Percentiles rank a stretch among this genome's conserved stretches.
Conservation (phyloP, 192 early-diverging fungal genomes). For the Coemansia sp. region DNA sequence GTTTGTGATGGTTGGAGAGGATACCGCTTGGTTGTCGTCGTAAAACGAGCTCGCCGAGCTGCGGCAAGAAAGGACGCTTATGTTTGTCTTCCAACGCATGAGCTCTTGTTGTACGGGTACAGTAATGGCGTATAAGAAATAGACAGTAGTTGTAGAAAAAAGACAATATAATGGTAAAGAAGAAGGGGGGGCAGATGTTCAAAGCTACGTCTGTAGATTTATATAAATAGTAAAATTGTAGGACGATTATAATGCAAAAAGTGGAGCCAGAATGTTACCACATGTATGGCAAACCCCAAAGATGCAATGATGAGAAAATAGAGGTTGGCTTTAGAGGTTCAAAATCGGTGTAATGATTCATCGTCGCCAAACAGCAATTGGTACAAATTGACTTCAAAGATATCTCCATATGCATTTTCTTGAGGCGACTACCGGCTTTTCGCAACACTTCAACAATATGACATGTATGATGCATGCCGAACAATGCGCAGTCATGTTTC, state of each 20-base stretch:
- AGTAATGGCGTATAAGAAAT: background rate
- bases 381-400: background rate
- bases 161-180: background rate
- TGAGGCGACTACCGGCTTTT: background rate
- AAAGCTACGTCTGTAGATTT: background rate
- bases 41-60: background rate
- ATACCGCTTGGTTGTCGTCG: background rate
- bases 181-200: background rate
- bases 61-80: background rate
- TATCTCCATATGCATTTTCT: background rate
- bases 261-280: background rate
- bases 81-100: slow-evolving; percentile 2
- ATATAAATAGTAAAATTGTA: background rate
- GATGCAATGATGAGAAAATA: background rate
- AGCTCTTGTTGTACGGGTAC: background rate
- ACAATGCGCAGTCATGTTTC: background rate
- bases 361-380: background rate
- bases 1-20: background rate
- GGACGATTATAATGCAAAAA: too few species aligned
- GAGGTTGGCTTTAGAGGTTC: background rate
- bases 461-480: background rate
- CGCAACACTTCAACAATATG: background rate
- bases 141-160: background rate
- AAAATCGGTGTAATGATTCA: background rate
- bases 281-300: background rate